Conservation (phyloP, 139 green algal genomes). For the Microglena sp. region DNA sequence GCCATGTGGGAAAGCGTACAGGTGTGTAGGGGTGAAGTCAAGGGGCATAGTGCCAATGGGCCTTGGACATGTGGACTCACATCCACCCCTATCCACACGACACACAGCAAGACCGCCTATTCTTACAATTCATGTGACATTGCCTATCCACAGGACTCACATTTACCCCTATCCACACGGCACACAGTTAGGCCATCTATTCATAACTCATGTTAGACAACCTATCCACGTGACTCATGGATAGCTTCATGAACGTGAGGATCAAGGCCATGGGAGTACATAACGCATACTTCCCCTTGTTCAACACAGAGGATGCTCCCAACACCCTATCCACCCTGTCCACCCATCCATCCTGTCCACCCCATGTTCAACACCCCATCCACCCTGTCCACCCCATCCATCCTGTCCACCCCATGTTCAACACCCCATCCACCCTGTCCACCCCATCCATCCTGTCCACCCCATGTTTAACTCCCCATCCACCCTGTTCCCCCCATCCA, state of each 20-base stretch:
- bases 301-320: conserved; percentile 92
- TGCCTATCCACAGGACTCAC: neutral
- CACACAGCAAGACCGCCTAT: neutral
- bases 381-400: too few species aligned
- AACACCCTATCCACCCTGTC: too few species aligned
- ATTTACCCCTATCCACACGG: neutral
- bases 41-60: neutral
- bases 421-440: too few species aligned
- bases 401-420: too few species aligned
- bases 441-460: too few species aligned
- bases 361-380: too few species aligned
- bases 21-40: conserved; percentile 3
- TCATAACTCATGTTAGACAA: too few species aligned
- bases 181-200: conserved; percentile 3
- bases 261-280: conserved; percentile 90
- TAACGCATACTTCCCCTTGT: conserved; percentile 98
- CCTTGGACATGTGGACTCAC: neutral
- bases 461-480: too few species aligned
- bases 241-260: conserved; percentile 59
- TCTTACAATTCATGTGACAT: neutral
- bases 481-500: too few species aligned
- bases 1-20: conserved; percentile 75
- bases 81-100: neutral
- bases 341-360: too few species aligned
- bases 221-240: too few species aligned